Base-by-base conservation (phyloP, 768 basidiomycete genomes). In the Rhodosporidiobolus sp. region DNA sequence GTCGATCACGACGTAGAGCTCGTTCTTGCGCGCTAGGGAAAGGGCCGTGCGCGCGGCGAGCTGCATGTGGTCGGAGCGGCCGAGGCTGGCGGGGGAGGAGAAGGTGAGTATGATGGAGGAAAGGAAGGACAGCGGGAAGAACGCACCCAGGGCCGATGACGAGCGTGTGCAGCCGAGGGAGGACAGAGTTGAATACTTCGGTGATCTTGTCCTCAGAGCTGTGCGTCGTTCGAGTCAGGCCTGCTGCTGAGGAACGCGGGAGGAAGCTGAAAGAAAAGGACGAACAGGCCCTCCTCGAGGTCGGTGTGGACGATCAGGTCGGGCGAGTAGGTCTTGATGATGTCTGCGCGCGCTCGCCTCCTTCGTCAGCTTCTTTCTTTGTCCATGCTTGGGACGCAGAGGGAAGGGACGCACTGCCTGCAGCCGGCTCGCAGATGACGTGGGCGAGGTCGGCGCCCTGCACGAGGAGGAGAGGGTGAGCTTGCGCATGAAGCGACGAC, bases 301-400 rank as follows among this genome's bases (percentile, higher is more conserved):
- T 98, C 91, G 3, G 92, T 94, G 78, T 99, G 95, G 0, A 99
- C 96, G 78, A 99, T 99, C 55, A 99, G 83, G 81, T 99, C 94
- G 3, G 94, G 94, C 7, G 92, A 94, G 81, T 97, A 99, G 0
- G 91, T 89, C 83, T 99, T 99, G 84, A 99, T 99, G 56, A 93
- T 90, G 9, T 85, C 85, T 35, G 59, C 11, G 3, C 45, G 22
- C 28, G 48, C n/a, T 35, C 12, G 14, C 11, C 12, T 12, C 2
- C 30, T 32, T 46, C 30, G 14, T 35, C 24, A 26, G 46, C 7
- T 5, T 7, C 16, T 1, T 28, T 6, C 16, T 4, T 20, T n/a
- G 28, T 32, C 34, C 34, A 22, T 28, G 3, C 14, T 30, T 2
- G 22, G 38, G 30, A 3, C 32, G n/a, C n/a, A n/a, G 1, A 28